Evolutionary conservation across 768 basidiomycete genomes (phyloP).

Genomic region (Pisolithus marmoratus): DNA sequence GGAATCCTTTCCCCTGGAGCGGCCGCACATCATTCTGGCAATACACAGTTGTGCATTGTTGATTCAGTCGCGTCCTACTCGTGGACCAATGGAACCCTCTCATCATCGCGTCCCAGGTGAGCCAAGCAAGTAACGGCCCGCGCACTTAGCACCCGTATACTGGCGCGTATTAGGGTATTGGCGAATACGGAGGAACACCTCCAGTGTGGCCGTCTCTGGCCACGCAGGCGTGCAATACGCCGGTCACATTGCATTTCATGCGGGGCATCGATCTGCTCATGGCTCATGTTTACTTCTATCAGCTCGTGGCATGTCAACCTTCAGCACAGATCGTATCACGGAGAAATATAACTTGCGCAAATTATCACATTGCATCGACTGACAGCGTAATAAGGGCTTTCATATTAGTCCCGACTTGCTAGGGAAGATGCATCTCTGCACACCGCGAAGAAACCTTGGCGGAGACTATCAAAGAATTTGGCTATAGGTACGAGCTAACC

Average conservation of each 20-base stretch:
- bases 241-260: constrained; percentile 56
- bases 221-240: constrained; percentile 46
- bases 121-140: neutral
- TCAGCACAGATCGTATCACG: constrained; percentile 40
- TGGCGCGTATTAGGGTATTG: constrained; percentile 46
- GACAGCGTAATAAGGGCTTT: constrained; percentile 39
- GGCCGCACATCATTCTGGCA: constrained; percentile 3
- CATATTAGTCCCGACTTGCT: constrained; percentile 65
- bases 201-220: constrained; percentile 48
- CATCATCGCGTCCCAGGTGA: constrained; percentile 50
- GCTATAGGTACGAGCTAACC: constrained; percentile 56
- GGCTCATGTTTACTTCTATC: constrained; percentile 55
- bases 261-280: constrained; percentile 33
- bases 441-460: constrained; percentile 41
- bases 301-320: constrained; percentile 33
- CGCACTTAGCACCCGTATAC: neutral
- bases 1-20: constrained; percentile 12
- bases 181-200: constrained; percentile 44
- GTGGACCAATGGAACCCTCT: constrained; percentile 36
- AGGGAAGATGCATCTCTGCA: constrained; percentile 53
- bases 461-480: constrained; percentile 25
- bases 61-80: too few species aligned
- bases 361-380: constrained; percentile 45
- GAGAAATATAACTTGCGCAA: constrained; percentile 66
- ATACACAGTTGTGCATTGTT: constrained; percentile 33